phyloP scores from a whole-genome alignment of 768 basidiomycete genomes.

The Suillus discolor region DNA sequence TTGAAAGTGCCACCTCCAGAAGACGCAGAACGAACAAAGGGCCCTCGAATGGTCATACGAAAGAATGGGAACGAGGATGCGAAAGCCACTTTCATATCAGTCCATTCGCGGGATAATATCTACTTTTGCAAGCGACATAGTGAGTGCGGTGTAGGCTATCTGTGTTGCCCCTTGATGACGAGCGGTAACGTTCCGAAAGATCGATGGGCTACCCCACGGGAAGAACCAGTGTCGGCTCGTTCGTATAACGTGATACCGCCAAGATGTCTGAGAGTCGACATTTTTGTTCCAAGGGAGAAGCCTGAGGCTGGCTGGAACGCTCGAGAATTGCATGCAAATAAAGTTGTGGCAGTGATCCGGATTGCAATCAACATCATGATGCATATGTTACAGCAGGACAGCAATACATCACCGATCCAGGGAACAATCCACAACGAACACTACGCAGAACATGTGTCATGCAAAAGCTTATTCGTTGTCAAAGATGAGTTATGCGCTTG shows the following conservation, averaged over 20 bases:
- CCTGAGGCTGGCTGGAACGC: background rate
- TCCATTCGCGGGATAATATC: background rate
- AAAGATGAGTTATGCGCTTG: background rate
- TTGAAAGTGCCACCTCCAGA: background rate
- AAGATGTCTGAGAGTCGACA: background rate
- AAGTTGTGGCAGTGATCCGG: too few species aligned
- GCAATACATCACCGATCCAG: background rate
- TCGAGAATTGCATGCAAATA: background rate
- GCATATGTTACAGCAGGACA: background rate
- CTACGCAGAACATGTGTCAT: background rate
- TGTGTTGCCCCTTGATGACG: background rate
- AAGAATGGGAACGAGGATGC: background rate
- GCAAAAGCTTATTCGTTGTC: background rate
- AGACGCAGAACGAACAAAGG: background rate
- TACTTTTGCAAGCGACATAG: background rate
- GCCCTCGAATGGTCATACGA: background rate
- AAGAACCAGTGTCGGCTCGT: background rate
- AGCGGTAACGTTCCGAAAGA: background rate
- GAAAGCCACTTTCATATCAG: background rate
- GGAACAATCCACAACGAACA: background rate
- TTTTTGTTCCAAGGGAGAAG: background rate
- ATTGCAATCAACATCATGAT: conserved; percentile 1
- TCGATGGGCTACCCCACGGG: background rate
- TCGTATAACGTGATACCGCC: background rate
- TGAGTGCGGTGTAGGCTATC: background rate